Conservation (phyloP, 2,329 filamentous ascomycete genomes). For the Neonectria faginata region DNA sequence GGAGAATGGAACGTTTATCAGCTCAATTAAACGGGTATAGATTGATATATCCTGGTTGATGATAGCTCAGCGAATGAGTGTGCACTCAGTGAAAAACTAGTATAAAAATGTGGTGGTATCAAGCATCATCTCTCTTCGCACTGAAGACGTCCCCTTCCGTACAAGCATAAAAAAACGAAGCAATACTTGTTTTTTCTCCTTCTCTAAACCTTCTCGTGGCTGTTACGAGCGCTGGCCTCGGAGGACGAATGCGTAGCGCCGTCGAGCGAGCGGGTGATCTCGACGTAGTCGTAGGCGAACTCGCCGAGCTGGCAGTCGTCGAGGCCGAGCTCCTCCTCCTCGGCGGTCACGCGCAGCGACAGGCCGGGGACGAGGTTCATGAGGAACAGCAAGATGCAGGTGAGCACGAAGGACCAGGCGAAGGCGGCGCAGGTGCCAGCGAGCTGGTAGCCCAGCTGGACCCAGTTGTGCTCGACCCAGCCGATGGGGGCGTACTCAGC, state of each 20-base stretch:
- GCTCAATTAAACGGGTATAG: constrained; percentile 21
- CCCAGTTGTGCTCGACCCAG: constrained; percentile 77
- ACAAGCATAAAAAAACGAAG: background rate
- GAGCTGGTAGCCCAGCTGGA: constrained; percentile 78
- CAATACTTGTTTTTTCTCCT: background rate
- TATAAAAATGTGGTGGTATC: constrained; percentile 25
- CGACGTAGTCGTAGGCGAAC: constrained; percentile 87
- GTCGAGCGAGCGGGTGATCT: constrained; percentile 73
- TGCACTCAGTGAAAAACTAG: constrained; percentile 5
- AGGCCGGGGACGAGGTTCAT: constrained; percentile 79
- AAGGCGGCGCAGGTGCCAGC: constrained; percentile 74
- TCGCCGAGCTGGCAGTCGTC: constrained; percentile 84
- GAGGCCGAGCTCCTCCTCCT: constrained; percentile 76
- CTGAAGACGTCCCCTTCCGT: background rate
- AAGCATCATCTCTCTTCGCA: constrained; percentile 24
- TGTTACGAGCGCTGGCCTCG: constrained; percentile 42
- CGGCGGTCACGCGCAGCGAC: constrained; percentile 73
- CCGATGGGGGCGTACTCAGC: constrained; percentile 69
- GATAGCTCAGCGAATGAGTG: constrained; percentile 9
- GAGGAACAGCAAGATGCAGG: constrained; percentile 75
- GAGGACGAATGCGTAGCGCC: constrained; percentile 46
- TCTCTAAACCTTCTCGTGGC: constrained; percentile 47
- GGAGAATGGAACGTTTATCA: constrained; percentile 4
- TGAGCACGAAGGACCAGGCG: constrained; percentile 74
- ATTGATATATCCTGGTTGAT: constrained; percentile 17